A percentile compares a stretch with the other conserved stretches of the same genome.
phyloP scores from a whole-genome alignment of 225 moss, liverwort and hornwort species.

The Anthoceros angustus region DNA sequence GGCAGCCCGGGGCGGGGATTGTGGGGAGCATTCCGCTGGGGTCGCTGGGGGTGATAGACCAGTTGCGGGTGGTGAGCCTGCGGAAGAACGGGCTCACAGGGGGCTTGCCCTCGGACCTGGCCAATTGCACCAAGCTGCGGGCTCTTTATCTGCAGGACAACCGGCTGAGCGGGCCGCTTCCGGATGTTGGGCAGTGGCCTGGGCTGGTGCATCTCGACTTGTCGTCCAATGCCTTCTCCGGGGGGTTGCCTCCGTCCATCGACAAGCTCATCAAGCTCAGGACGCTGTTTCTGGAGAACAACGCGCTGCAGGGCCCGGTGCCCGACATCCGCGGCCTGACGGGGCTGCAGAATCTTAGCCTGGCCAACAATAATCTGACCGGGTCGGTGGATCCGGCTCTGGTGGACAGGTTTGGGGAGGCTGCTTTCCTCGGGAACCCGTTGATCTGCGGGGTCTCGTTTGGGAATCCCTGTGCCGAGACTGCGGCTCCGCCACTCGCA shows the following conservation, averaged over 20 bases:
- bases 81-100: conserved; percentile 47
- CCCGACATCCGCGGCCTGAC: conserved; percentile 26
- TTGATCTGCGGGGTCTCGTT: conserved; percentile 50
- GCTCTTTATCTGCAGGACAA: conserved; percentile 46
- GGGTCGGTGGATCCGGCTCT: conserved; percentile 37
- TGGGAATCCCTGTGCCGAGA: conserved; percentile 12
- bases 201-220: conserved; percentile 58
- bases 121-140: conserved; percentile 33
- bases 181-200: conserved; percentile 55
- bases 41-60: conserved; percentile 43
- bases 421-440: conserved; percentile 38
- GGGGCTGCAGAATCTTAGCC: conserved; percentile 24
- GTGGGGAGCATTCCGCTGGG: conserved; percentile 12
- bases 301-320: conserved; percentile 28
- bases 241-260: conserved; percentile 16
- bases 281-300: conserved; percentile 13
- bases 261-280: conserved; percentile 9
- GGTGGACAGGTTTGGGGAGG: conserved; percentile 28
- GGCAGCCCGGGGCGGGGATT: conserved; percentile 12
- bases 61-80: conserved; percentile 67
- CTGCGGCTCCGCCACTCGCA: not conserved
- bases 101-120: conserved; percentile 44
- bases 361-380: conserved; percentile 53
- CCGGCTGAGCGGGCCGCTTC: conserved; percentile 41
- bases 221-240: conserved; percentile 29